Evolutionary conservation across 192 early-diverging fungal genomes (phyloP).

Genomic region (Rhizoclosmatium sp.): DNA sequence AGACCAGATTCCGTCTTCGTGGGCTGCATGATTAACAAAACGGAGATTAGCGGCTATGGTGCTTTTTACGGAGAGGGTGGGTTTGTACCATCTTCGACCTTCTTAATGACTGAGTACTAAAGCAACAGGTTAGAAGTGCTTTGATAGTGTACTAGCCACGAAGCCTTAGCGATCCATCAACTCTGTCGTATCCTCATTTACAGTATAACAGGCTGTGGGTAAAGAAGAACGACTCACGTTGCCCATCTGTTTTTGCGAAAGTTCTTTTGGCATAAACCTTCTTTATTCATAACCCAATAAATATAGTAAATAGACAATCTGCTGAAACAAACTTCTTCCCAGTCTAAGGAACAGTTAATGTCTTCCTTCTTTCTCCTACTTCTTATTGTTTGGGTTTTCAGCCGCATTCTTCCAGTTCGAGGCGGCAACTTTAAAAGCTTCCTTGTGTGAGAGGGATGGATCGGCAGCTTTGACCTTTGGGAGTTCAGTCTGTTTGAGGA

Average conservation of each 20-base stretch:
- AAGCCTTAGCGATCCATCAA: too few species aligned
- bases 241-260: too few species aligned
- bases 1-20: conserved; percentile 84
- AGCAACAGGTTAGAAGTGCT: not conserved
- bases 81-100: conserved; percentile 12
- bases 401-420: conserved; percentile 47
- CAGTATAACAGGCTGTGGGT: too few species aligned
- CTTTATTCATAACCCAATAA: too few species aligned
- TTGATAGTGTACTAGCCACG: too few species aligned
- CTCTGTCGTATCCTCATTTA: too few species aligned
- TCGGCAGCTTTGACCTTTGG: conserved; percentile 47
- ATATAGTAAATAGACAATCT: too few species aligned
- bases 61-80: not conserved
- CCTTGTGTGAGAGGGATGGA: conserved; percentile 53
- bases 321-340: not conserved
- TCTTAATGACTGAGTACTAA: conserved; percentile 26
- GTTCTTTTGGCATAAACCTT: too few species aligned
- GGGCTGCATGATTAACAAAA: conserved; percentile 56
- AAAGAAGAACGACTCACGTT: too few species aligned
- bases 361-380: not conserved
- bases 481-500: conserved; percentile 44
- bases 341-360: not conserved
- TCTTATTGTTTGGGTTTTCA: conserved; percentile 38
- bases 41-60: not conserved
- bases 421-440: conserved; percentile 55